Conservation (phyloP, 148 eudicot species). For the Tetragonia tetragonoides region DNA sequence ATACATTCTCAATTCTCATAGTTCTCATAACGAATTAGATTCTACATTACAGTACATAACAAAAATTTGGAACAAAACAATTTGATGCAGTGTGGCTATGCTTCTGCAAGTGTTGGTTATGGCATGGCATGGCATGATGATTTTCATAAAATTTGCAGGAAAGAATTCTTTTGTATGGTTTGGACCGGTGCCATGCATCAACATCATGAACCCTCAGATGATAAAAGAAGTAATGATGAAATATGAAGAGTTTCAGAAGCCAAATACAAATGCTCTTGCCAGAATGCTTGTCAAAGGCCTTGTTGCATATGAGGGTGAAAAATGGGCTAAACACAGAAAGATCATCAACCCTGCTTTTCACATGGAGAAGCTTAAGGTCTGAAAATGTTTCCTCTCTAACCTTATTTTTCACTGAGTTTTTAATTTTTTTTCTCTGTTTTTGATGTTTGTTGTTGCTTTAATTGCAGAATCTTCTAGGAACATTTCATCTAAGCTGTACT, state of each 20-base stretch:
- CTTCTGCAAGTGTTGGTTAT: not conserved
- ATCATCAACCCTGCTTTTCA: slow-evolving; percentile 35
- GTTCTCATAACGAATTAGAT: no score
- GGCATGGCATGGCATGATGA: not conserved
- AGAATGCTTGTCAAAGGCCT: slow-evolving; percentile 31
- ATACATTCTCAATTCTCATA: no score
- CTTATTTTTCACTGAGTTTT: not conserved
- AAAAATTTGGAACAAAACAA: not conserved
- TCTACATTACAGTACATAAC: no score
- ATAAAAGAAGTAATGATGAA: slow-evolving; percentile 32
- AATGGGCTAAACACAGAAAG: slow-evolving; percentile 34
- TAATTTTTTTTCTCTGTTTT: not conserved
- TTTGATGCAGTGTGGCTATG: not conserved
- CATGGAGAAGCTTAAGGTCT: slow-evolving; percentile 34
- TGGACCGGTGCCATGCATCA: slow-evolving; percentile 35
- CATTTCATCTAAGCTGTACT: slow-evolving; percentile 25
- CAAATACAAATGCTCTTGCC: slow-evolving; percentile 33
- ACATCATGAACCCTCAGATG: slow-evolving; percentile 35
- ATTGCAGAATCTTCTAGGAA: slow-evolving; percentile 24
- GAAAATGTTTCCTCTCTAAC: not conserved
- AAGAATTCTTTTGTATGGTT: slow-evolving; percentile 39
- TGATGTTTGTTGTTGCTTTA: not conserved
- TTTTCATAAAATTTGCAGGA: slow-evolving; percentile 23
- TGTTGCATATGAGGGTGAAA: slow-evolving; percentile 32
- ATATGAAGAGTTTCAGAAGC: slow-evolving; percentile 39